phyloP scores from a whole-genome alignment of 139 green algal species.

The Zygnema circumcarinatum region DNA sequence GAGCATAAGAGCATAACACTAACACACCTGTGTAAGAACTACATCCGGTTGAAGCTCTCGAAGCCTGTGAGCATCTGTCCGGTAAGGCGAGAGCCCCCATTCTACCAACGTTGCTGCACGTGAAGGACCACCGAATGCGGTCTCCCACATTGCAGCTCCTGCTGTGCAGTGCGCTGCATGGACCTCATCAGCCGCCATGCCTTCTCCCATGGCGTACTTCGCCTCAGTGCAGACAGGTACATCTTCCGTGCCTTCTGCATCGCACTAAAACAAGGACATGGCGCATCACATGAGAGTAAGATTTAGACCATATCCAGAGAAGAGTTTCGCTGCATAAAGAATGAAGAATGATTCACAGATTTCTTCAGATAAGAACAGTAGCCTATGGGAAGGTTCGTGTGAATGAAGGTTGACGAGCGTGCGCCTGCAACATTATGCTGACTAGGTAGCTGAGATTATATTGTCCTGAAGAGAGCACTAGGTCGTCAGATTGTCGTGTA shows the following conservation, averaged over 20 bases:
- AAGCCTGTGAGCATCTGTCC: constrained; percentile 62
- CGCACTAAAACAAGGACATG: constrained; percentile 62
- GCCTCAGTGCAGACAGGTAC: constrained; percentile 29
- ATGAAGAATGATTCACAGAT: not conserved
- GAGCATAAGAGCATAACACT: no score
- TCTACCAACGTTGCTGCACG: constrained; percentile 63
- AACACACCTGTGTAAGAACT: constrained; percentile 69
- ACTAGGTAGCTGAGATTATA: not conserved
- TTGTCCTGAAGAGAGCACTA: no score
- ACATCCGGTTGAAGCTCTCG: constrained; percentile 66
- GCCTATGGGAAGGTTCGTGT: not conserved
- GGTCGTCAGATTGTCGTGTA: no score
- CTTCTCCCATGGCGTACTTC: constrained; percentile 16
- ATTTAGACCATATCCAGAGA: no score
- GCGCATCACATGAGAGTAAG: constrained; percentile 58
- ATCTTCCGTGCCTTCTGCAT: constrained; percentile 13
- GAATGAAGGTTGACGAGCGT: not conserved
- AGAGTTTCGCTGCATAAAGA: no score
- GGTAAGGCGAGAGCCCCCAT: constrained; percentile 67
- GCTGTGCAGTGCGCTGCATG: constrained; percentile 9
- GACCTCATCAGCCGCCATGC: constrained; percentile 20
- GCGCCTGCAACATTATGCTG: not conserved
- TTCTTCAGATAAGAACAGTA: not conserved
- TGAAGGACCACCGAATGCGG: constrained; percentile 3
- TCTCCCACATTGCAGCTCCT: constrained; percentile 38